These are phyloP conservation scores for Saksenaea vasiformis DNA, from an alignment of 371 early-diverging fungal species.

Conservation along the genomic window DNA sequence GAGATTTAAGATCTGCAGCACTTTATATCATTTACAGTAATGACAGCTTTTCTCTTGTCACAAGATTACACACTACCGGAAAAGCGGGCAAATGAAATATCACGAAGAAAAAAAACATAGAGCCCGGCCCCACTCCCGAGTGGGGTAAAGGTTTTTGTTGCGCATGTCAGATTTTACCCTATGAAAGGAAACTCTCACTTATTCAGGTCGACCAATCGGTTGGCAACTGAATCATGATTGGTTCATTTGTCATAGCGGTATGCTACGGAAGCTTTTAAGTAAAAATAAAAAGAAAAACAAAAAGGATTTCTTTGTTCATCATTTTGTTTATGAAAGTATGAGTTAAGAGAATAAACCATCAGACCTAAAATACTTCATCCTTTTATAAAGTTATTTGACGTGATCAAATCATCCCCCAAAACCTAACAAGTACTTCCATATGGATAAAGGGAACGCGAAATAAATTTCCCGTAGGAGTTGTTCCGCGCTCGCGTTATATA, in stretches of 20 bases:
- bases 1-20: background rate
- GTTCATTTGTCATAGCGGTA: background rate
- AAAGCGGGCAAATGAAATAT: background rate
- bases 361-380: background rate
- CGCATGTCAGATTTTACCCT: conserved; percentile 2
- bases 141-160: background rate
- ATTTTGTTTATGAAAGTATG: background rate
- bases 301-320: background rate
- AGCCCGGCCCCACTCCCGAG: background rate
- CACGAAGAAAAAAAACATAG: background rate
- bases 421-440: background rate
- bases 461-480: background rate
- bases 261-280: background rate
- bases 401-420: background rate
- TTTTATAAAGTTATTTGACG: background rate
- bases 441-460: background rate
- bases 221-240: background rate
- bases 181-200: background rate
- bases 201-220: conserved; percentile 3
- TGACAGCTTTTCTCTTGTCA: background rate
- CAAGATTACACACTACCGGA: background rate
- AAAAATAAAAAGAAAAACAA: background rate
- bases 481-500: too few species aligned
- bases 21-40: background rate
- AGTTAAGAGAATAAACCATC: background rate